Conservation (phyloP, 78 protist species). For the Dictyostelium capitatum region DNA sequence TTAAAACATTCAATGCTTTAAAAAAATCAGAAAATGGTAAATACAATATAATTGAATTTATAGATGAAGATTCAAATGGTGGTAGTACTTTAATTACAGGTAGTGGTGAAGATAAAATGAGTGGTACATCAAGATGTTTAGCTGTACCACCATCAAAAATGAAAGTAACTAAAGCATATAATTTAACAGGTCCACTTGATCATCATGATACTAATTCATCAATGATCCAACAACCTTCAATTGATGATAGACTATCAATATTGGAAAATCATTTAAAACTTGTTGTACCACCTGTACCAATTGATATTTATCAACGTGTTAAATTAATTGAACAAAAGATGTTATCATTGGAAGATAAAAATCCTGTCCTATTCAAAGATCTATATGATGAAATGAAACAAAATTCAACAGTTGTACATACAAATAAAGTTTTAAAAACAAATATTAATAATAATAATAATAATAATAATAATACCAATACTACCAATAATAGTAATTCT, state of each 20-base stretch:
- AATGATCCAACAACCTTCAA: conserved; percentile 5
- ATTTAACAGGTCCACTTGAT: conserved; percentile 47
- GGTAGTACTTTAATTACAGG: background rate
- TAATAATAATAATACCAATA: background rate
- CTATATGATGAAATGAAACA: conserved; percentile 10
- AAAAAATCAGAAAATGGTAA: conserved; percentile 34
- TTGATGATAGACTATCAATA: conserved; percentile 22
- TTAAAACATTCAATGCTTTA: conserved; percentile 9
- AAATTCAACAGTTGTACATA: background rate
- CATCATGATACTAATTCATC: background rate
- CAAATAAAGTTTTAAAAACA: background rate
- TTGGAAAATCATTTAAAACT: conserved; percentile 35
- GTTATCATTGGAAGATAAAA: conserved; percentile 23
- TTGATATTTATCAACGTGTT: conserved; percentile 43
- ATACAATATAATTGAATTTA: conserved; percentile 41
- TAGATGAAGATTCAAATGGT: conserved; percentile 4
- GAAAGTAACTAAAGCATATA: conserved; percentile 11
- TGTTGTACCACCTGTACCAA: conserved; percentile 20
- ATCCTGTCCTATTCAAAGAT: conserved; percentile 36
- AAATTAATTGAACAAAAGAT: conserved; percentile 59
- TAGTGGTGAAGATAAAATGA: background rate
- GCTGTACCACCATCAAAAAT: conserved; percentile 38
- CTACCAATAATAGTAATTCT: background rate
- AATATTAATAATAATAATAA: background rate
- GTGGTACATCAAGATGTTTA: conserved; percentile 1